phyloP scores from a whole-genome alignment of 2,329 filamentous ascomycete genomes.

The Neoscytalidium dimidiatum region DNA sequence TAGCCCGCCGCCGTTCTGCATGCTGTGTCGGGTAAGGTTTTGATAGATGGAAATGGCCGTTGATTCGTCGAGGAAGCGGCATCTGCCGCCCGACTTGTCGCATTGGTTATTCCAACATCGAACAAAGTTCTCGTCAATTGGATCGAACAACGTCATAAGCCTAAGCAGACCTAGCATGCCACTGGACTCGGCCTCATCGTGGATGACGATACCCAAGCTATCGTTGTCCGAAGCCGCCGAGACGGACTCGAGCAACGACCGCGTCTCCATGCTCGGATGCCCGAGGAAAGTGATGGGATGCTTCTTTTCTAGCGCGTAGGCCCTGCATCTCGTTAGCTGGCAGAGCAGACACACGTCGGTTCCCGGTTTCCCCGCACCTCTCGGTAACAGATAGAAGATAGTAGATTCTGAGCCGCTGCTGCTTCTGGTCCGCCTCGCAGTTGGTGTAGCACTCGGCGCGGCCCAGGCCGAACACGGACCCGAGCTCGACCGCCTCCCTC shows the following conservation, averaged over 20 bases:
- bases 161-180: slow-evolving; percentile 46
- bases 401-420: slow-evolving; percentile 42
- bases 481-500: slow-evolving; percentile 39
- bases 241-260: slow-evolving; percentile 44
- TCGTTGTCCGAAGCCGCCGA: slow-evolving; percentile 30
- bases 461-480: slow-evolving; percentile 43
- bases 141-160: slow-evolving; percentile 47
- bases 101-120: slow-evolving; percentile 48
- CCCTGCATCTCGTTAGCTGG: slow-evolving; percentile 27
- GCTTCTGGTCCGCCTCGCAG: slow-evolving; percentile 35
- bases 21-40: slow-evolving; percentile 20
- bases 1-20: slow-evolving; percentile 2
- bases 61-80: slow-evolving; percentile 36
- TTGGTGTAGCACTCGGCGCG: slow-evolving; percentile 40
- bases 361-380: slow-evolving; percentile 7
- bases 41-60: slow-evolving; percentile 2
- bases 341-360: neutral
- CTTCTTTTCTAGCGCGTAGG: slow-evolving; percentile 45
- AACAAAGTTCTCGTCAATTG: slow-evolving; percentile 46
- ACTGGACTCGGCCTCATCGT: slow-evolving; percentile 43
- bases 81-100: slow-evolving; percentile 27
- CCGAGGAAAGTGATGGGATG: slow-evolving; percentile 47
- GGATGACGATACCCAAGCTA: slow-evolving; percentile 42
- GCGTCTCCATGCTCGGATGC: slow-evolving; percentile 41
- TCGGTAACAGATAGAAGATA: slow-evolving; percentile 36